A percentile compares a stretch with the other conserved stretches of the same genome.
phyloP scores from a whole-genome alignment of 164 flowering plant genomes.

The Vitis rotundifolia region DNA sequence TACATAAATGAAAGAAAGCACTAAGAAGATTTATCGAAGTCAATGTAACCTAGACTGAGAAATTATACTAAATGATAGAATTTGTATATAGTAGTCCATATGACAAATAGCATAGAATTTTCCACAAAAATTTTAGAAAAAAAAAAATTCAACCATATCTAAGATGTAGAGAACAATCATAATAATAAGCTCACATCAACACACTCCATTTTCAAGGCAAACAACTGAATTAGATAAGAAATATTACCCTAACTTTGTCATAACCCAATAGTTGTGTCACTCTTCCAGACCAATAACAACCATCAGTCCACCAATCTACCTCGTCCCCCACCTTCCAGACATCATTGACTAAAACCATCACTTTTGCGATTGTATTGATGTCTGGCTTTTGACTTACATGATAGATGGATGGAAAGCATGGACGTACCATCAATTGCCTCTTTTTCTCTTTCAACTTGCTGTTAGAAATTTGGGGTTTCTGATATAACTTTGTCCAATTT shows the following conservation, averaged over 20 bases:
- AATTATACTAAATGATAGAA: too few species aligned
- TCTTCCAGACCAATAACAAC: slow-evolving; percentile 74
- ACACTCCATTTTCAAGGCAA: too few species aligned
- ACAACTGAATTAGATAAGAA: neutral
- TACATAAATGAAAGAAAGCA: too few species aligned
- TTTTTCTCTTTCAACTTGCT: slow-evolving; percentile 14
- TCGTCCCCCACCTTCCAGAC: slow-evolving; percentile 79
- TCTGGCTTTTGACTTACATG: slow-evolving; percentile 40
- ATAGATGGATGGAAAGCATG: slow-evolving; percentile 58
- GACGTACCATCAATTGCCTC: slow-evolving; percentile 73
- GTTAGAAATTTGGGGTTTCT: slow-evolving; percentile 20
- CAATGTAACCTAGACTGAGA: too few species aligned
- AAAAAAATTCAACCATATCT: too few species aligned
- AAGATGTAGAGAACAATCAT: too few species aligned
- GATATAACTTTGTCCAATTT: slow-evolving; percentile 30
- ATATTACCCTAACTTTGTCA: slow-evolving; percentile 56
- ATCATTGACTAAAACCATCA: slow-evolving; percentile 41
- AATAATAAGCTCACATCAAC: too few species aligned
- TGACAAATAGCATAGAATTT: too few species aligned
- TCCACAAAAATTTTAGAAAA: too few species aligned
- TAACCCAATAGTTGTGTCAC: slow-evolving; percentile 42
- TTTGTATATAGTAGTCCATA: too few species aligned
- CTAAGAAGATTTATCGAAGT: too few species aligned
- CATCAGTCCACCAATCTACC: slow-evolving; percentile 76
- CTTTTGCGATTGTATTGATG: slow-evolving; percentile 35